Base-by-base conservation (phyloP, 148 eudicot species). In the Rhododendron griersonianum region DNA sequence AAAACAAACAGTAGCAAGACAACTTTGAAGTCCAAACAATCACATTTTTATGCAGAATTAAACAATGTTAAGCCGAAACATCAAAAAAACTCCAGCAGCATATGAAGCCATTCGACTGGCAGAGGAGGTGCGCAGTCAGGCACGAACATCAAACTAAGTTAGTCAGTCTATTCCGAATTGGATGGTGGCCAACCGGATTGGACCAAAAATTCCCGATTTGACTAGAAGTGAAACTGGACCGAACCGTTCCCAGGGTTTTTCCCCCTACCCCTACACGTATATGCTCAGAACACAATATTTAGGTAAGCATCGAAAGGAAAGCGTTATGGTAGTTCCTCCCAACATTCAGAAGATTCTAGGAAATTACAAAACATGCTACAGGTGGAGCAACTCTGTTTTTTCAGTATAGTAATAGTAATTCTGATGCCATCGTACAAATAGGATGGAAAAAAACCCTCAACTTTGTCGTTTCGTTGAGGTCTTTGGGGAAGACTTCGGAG, bases 401-500 rank as follows among this genome's bases (percentile, higher is more conserved):
- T 33, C 37, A 2, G 25, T 41, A 1, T 7, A 25, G 5, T 39
- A 30, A 30, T 30, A 30, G 30, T 39, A 37, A 5, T 76, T 19
- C 9, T 47, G 19, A 11, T 50, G 11, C 11, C 15, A 11, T 50
- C 35, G 44, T 33, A 67, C 74, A 25, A 10, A 23, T 28, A 21
- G 11, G 30, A 63, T n/a, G 71, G 25, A 1, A 75, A 30, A 19
- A 33, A 39, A 11, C 10, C 23, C 55, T 77, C 4, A 9, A 19
- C 25, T 16, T 39, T 44, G n/a, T 28, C 1, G 57, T 79, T 11
- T 79, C 13, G 18, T 83, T n/a, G 59, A 28, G 41, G 85, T 83
- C 85, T 69, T 83, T 44, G 25, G 30, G 25, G 85, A 11, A 71
- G 85, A 84, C 85, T 84, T 83, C 85, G 45, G 28, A 67, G 85